phyloP scores from a whole-genome alignment of 2,329 filamentous ascomycete genomes.

The Botrytis sinoallii region DNA sequence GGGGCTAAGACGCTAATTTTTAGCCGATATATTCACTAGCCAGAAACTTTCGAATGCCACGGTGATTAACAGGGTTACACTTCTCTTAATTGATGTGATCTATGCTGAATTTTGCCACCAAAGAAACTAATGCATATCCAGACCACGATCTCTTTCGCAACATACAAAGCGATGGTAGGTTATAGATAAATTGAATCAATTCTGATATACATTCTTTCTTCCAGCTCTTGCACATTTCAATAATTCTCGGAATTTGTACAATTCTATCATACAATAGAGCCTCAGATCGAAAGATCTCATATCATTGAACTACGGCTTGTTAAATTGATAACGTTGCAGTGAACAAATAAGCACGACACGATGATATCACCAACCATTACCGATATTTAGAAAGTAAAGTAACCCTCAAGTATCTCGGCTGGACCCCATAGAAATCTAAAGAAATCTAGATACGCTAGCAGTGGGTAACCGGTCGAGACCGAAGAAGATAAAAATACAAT shows the following conservation, averaged over 20 bases:
- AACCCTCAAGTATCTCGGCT: background rate
- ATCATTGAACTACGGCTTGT: background rate
- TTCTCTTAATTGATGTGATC: background rate
- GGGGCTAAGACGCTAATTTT: background rate
- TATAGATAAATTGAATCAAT: background rate
- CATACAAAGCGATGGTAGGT: background rate
- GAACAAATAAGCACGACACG: background rate
- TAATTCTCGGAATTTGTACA: background rate
- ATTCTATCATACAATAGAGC: background rate
- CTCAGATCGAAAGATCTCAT: too few species aligned
- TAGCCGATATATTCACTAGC: background rate
- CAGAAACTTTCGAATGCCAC: background rate
- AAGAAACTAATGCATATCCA: background rate
- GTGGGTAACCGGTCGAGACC: background rate
- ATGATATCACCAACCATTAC: background rate
- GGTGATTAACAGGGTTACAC: background rate
- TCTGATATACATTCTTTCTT: too few species aligned
- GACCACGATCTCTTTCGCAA: background rate
- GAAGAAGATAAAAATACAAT: background rate
- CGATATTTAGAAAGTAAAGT: background rate
- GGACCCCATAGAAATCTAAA: background rate
- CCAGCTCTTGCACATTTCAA: too few species aligned
- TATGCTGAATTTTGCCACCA: background rate
- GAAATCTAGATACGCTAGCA: background rate
- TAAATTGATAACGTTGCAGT: background rate